These are phyloP conservation scores for Starmerella ratchasimensis DNA, from an alignment of 805 yeast genomes.

Conservation along the genomic window DNA sequence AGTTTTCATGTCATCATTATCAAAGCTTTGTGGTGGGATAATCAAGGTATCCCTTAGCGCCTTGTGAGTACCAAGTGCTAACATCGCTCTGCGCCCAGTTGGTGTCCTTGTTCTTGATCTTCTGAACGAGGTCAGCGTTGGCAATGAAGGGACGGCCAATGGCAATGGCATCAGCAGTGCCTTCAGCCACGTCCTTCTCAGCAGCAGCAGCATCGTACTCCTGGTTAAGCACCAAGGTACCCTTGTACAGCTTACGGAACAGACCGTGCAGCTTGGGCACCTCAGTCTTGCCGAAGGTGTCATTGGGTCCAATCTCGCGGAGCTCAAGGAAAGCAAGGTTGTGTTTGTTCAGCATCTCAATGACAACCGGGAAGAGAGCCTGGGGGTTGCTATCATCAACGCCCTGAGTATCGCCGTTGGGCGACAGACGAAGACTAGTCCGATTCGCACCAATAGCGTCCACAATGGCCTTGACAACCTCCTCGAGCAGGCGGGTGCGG, in stretches of 20 bases:
- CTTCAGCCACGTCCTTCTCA: slow-evolving; percentile 9
- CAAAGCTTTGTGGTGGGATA: slow-evolving; percentile 18
- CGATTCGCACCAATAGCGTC: slow-evolving; percentile 40
- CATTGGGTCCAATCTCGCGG: slow-evolving; percentile 33
- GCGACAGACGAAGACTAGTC: slow-evolving; percentile 33
- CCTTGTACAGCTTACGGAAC: slow-evolving; percentile 42
- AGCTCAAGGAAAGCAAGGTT: slow-evolving; percentile 34
- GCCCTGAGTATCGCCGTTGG: slow-evolving; percentile 21
- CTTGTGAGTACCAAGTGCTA: slow-evolving; percentile 32
- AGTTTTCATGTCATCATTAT: too few relatives aligned
- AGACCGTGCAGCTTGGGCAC: slow-evolving; percentile 37
- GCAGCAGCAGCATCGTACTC: slow-evolving; percentile 16
- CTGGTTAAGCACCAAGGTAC: slow-evolving; percentile 28
- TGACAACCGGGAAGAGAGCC: slow-evolving; percentile 25
- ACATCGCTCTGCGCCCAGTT: slow-evolving; percentile 33
- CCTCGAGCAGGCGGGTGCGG: slow-evolving; percentile 38
- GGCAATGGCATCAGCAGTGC: slow-evolving; percentile 24
- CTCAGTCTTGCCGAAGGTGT: slow-evolving; percentile 7
- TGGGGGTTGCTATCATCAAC: slow-evolving; percentile 22
- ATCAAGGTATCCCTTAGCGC: slow-evolving; percentile 32
- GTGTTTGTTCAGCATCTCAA: slow-evolving; percentile 24
- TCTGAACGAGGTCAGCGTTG: slow-evolving; percentile 41
- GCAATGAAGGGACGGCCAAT: slow-evolving; percentile 39
- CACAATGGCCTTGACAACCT: slow-evolving; percentile 38
- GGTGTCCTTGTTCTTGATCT: slow-evolving; percentile 31